Base-by-base conservation (phyloP, 176 grass and related monocot genomes). In the Triticum turgidum region DNA sequence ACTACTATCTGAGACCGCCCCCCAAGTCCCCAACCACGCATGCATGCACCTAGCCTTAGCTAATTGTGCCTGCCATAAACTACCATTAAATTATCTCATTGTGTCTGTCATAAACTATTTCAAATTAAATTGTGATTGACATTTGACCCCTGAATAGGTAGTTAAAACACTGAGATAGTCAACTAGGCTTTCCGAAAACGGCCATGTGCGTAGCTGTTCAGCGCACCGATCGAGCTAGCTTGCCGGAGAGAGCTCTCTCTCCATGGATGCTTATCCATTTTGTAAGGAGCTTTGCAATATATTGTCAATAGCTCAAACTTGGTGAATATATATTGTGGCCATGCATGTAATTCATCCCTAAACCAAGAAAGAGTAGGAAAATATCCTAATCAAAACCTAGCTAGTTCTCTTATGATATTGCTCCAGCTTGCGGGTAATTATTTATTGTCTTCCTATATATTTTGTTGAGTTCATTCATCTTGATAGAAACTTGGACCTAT, bases 101-200 rank as follows among this genome's bases (percentile, higher is more conserved):
- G 56, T 21, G 56, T 59, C 56, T 59, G 20, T 21, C 18, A 59
- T 59, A 44, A 22, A 39, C 38, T 24, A 78, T 15, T 72, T 33
- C 34, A 1, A 5, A 65, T 12, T 47, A 64, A 65, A 85, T 30
- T 74, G 80, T 4, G 30, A 12, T 47, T 4, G 10, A 52, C 52
- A 9, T 86, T 63, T 66, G 73, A 86, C 73, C 18, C 17, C 7
- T 32, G 14, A 52, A 30, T 15, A 75, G 9, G 17, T 58, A 61
- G 33, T 24, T 56, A 22, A n/a, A 10, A 32, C 64, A 67, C 24
- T 35, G 11, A 29, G 18, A 38, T 39, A 72, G 81, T 65, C 84
- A 73, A 56, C 56, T 65, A 89, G 79, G 79, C 65, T 79, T 86
- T 86, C 79, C 41, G 17, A 14, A 90, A 88, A 87, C 41, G 84